Percentiles rank a stretch among this genome's conserved stretches.
Conservation (phyloP, 2,329 filamentous ascomycete species). For the Sporothrix sp. region DNA sequence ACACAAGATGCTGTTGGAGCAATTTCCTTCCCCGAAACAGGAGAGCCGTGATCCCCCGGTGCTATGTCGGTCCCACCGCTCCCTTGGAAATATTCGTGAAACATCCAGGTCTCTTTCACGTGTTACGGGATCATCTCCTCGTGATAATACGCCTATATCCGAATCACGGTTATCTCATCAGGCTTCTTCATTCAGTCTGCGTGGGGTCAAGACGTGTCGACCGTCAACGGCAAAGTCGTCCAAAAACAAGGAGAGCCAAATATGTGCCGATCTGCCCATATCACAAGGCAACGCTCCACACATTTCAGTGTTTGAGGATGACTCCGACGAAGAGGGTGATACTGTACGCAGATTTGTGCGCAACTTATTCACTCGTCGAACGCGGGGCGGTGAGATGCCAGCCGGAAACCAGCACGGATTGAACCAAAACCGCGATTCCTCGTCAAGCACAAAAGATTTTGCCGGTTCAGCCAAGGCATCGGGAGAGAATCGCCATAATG, state of each 20-base stretch:
- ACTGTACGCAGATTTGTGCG: conserved; percentile 16
- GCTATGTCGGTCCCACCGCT: conserved; percentile 12
- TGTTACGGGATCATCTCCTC: background rate
- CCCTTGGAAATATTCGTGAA: conserved; percentile 16
- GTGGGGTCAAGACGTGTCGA: background rate
- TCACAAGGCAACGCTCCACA: background rate
- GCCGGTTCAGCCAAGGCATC: background rate
- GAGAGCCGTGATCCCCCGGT: conserved; percentile 1
- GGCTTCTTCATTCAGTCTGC: background rate
- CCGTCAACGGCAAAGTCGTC: conserved; percentile 8
- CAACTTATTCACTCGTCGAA: conserved; percentile 15
- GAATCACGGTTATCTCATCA: background rate
- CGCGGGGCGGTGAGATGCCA: conserved; percentile 9
- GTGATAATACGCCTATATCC: background rate
- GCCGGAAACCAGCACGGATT: background rate
- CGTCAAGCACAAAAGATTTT: background rate
- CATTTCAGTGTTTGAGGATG: conserved; percentile 17
- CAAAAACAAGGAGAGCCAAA: background rate
- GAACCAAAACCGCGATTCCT: background rate
- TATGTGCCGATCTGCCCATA: background rate
- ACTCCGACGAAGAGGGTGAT: conserved; percentile 18
- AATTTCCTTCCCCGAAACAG: conserved; percentile 8
- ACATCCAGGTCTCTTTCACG: conserved; percentile 11
- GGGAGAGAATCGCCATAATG: conserved; percentile 1
- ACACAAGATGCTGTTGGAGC: conserved; percentile 13